Base-by-base conservation (phyloP, 148 eudicot species). In the Camellia japonica region DNA sequence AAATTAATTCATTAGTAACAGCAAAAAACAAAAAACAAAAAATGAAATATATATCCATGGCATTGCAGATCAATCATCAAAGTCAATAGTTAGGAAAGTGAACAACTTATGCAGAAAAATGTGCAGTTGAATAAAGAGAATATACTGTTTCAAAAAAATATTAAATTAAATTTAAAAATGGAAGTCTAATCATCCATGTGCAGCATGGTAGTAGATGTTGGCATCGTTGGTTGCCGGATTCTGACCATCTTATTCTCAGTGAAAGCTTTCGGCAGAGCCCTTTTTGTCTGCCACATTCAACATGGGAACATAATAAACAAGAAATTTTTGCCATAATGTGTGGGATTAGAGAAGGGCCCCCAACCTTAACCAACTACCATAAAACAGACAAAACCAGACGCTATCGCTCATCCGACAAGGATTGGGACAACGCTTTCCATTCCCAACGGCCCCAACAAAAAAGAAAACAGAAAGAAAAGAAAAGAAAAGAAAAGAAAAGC, bases 401-500 rank as follows among this genome's bases (percentile, higher is more conserved):
- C 86, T 77, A 75, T 54, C 49, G 52, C 68, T 62, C 43, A 75
- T 74, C 79, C 77, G 79, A 84, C 81, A 78, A 77, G 78, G 83
- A 80, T 73, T 74, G 82, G 11, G 78, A 81, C 81, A 66, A 68
- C 74, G 38, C 67, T 67, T 55, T 79, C 64, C 12, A 56, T 59
- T 44, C 16, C 38, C 14, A 18, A 13, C 59, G n/a, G 44, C 68
- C 70, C 71, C 42, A 18, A 6, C 49, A 52, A 61, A 43, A 38
- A 56, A 56, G 49, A 42, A 43, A 70, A 47, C 3, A 52, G 19
- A 16, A 65, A 4, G 7, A 52, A n/a, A 14, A 11, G 18, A n/a
- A 41, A 30, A 30, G 30, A 30, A 52, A n/a, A 14, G 13, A 38
- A n/a, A 41, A 46, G 41, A 23, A 46, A 67, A 41, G 7, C 5